Conservation (phyloP, 2,329 filamentous ascomycete species). For the Talaromyces sp. region DNA sequence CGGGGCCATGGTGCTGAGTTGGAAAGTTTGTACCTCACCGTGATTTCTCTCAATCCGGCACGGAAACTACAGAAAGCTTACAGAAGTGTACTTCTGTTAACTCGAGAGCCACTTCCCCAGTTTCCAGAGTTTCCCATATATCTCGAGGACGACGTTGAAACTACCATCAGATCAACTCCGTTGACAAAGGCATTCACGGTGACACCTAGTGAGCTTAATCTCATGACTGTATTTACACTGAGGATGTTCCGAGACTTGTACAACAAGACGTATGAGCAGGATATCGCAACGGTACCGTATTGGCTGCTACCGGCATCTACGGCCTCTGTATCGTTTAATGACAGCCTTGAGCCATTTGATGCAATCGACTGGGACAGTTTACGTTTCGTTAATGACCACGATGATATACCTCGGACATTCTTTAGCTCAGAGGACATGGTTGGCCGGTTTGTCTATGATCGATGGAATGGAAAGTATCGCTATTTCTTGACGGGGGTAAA, state of each 20-base stretch:
- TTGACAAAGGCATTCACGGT: slow-evolving; percentile 32
- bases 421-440: slow-evolving; percentile 38
- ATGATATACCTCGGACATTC: slow-evolving; percentile 44
- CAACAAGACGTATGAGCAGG: slow-evolving; percentile 73
- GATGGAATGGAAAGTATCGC: slow-evolving; percentile 53
- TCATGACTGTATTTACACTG: slow-evolving; percentile 69
- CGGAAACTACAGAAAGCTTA: slow-evolving; percentile 56
- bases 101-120: slow-evolving; percentile 58
- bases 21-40: slow-evolving; percentile 54
- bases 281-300: slow-evolving; percentile 67
- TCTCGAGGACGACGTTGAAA: slow-evolving; percentile 60
- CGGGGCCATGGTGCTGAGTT: slow-evolving; percentile 43
- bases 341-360: slow-evolving; percentile 6
- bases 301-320: slow-evolving; percentile 64
- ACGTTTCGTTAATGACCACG: slow-evolving; percentile 31
- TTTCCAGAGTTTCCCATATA: slow-evolving; percentile 69
- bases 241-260: slow-evolving; percentile 78
- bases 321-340: slow-evolving; percentile 7
- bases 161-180: slow-evolving; percentile 51
- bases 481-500: slow-evolving; percentile 49
- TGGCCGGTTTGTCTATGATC: slow-evolving; percentile 53
- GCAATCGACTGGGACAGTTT: slow-evolving; percentile 44
- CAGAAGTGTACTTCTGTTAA: slow-evolving; percentile 66
- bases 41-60: slow-evolving; percentile 57
- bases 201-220: slow-evolving; percentile 43